Percentiles rank a stretch among this genome's conserved stretches.
Evolutionary conservation across 2,329 filamentous ascomycete species (phyloP).

Genomic region (Cladosporium cucumerinum): DNA sequence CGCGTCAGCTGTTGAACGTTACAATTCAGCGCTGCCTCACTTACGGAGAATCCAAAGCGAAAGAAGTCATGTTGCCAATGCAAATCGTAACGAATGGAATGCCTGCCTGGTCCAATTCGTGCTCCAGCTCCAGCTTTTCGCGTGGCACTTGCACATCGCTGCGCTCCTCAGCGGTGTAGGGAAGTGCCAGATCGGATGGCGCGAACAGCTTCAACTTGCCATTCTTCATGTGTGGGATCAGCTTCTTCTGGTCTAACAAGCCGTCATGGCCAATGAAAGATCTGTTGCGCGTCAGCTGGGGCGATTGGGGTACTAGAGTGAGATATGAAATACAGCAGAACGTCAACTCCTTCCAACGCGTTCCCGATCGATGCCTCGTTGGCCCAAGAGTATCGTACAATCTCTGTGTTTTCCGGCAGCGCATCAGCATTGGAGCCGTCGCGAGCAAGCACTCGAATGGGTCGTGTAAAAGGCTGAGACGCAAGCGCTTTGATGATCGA

Average conservation of each 20-base stretch:
- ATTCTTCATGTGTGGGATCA: not conserved
- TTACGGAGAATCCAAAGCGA: constrained; percentile 1
- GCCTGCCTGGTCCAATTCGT: not conserved
- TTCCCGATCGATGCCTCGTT: not conserved
- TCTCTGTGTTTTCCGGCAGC: not conserved
- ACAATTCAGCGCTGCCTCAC: not conserved
- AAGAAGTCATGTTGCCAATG: constrained; percentile 7
- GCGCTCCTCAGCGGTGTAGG: not conserved
- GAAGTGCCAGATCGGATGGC: constrained; percentile 3
- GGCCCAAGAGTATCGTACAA: not conserved
- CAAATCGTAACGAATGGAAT: not conserved
- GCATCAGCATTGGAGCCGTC: not conserved
- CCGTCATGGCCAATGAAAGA: constrained; percentile 3
- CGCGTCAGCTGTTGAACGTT: not conserved
- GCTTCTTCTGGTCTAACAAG: not conserved
- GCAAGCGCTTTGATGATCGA: not conserved
- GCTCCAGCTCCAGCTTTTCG: not conserved
- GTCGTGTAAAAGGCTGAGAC: not conserved
- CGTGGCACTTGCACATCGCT: not conserved
- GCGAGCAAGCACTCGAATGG: not conserved
- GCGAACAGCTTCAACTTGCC: not conserved
- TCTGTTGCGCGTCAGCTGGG: not conserved
- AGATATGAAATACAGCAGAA: not conserved
- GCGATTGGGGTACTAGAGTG: not conserved
- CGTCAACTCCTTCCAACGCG: not conserved